Base-by-base conservation (phyloP, 2,329 filamentous ascomycete species). In the Cucurbitaria berberidis region DNA sequence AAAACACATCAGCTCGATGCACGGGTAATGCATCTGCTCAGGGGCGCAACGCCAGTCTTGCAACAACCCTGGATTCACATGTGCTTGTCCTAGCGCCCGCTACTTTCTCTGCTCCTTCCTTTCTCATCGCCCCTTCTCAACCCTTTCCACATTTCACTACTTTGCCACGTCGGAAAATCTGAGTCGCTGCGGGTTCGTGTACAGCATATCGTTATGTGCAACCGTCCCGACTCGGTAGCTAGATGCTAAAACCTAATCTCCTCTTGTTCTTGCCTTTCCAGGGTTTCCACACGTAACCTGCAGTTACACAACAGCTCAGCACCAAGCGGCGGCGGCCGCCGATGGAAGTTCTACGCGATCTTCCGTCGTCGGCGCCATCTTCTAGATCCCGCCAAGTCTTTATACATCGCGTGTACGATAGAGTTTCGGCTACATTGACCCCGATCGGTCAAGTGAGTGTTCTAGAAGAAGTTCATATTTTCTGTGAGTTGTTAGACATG, bases 401-500 rank as follows among this genome's bases (percentile, higher is more conserved):
- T 43, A 40, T 46, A 32, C 26, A 29, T 30, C 16, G 45, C 16
- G 16, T 21, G 15, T 6, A 21, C 38, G 18, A 48, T 40, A 45
- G 48, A 44, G 47, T 51, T 48, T 55, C 43, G 39, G 57, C 32
- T 45, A 21, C n/a, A 22, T 1, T 11, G 11, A 21, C 6, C 18
- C 29, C 45, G 45, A 50, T 11, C 42, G 45, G 45, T 43, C 53
- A 51, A 50, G 44, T 22, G 35, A 6, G 29, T 34, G 43, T 62
- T 62, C 59, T 55, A 58, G 59, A 62, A 62, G 39, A 48, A 41
- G 34, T 45, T 49, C 51, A 44, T 36, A 55, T 51, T 38, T 40
- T 42, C 55, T 48, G n/a, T n/a, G 44, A 48, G 42, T 15, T 47
- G 35, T 26, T 48, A 39, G 43, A 26, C 16, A 5, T 57, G 40